Conservation (phyloP, 371 early-diverging fungal genomes). For the Entomophthora muscae region DNA sequence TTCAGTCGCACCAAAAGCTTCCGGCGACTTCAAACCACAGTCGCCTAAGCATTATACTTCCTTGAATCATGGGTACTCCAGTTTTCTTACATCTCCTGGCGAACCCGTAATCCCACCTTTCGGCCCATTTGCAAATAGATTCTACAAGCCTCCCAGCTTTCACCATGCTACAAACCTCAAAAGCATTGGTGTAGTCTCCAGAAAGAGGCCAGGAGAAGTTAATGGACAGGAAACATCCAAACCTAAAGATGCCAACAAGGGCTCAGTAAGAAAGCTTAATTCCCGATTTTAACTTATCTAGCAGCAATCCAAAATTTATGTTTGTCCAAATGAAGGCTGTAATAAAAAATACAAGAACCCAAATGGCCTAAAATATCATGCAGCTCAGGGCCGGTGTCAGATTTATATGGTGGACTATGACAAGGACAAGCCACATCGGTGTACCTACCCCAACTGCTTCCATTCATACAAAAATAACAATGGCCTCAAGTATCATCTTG, state of each 20-base stretch:
- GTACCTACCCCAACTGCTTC: slow-evolving; percentile 68
- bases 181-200: neutral
- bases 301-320: slow-evolving; percentile 69
- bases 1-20: too few species aligned
- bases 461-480: slow-evolving; percentile 94
- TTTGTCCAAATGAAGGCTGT: slow-evolving; percentile 31
- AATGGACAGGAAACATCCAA: neutral
- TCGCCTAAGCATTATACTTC: neutral
- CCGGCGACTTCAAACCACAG: slow-evolving; percentile 10
- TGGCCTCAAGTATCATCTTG: slow-evolving; percentile 91
- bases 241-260: neutral
- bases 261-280: neutral
- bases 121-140: too few species aligned
- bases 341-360: slow-evolving; percentile 94
- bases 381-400: slow-evolving; percentile 62
- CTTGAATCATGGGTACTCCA: neutral
- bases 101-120: too few species aligned
- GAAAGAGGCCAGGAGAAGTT: neutral
- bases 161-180: neutral
- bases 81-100: neutral
- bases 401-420: slow-evolving; percentile 9
- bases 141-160: neutral
- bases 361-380: slow-evolving; percentile 95
- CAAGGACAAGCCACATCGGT: slow-evolving; percentile 66
- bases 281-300: slow-evolving; percentile 13